A percentile compares a stretch with the other conserved stretches of the same genome.
phyloP scores from a whole-genome alignment of 345 rosid species.

The Lepidium sativum region DNA sequence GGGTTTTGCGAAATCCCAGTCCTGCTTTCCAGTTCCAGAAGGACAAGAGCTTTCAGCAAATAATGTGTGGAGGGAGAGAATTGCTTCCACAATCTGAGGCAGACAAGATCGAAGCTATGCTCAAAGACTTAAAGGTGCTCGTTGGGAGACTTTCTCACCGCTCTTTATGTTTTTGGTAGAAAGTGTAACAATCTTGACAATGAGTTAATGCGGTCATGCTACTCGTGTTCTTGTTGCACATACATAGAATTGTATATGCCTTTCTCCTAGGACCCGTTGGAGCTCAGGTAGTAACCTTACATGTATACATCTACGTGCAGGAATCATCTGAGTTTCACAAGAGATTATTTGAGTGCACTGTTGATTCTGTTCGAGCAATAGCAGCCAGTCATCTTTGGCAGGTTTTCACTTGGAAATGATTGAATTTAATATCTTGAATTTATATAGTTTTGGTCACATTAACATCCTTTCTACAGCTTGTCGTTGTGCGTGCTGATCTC shows the following conservation, averaged over 20 bases:
- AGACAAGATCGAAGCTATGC: slow-evolving; percentile 90
- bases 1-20: slow-evolving; percentile 90
- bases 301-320: slow-evolving; percentile 30
- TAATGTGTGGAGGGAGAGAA: slow-evolving; percentile 59
- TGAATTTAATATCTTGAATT: background rate
- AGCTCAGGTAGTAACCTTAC: background rate
- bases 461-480: slow-evolving; percentile 54
- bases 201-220: slow-evolving; percentile 2
- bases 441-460: background rate
- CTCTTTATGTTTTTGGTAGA: background rate
- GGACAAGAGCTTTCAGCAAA: slow-evolving; percentile 39
- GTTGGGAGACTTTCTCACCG: slow-evolving; percentile 7
- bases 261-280: background rate
- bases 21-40: slow-evolving; percentile 60
- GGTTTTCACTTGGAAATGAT: slow-evolving; percentile 41
- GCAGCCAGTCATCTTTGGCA: slow-evolving; percentile 99
- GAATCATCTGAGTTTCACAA: slow-evolving; percentile 91
- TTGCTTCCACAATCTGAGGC: slow-evolving; percentile 90
- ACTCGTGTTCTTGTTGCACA: background rate
- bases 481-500: slow-evolving; percentile 86
- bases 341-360: slow-evolving; percentile 76
- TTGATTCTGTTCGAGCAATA: slow-evolving; percentile 82
- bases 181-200: background rate
- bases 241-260: background rate
- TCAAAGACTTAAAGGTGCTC: slow-evolving; percentile 72